Evolutionary conservation across 2,329 filamentous ascomycete genomes (phyloP).

Genomic region (Fusarium anthophilum): DNA sequence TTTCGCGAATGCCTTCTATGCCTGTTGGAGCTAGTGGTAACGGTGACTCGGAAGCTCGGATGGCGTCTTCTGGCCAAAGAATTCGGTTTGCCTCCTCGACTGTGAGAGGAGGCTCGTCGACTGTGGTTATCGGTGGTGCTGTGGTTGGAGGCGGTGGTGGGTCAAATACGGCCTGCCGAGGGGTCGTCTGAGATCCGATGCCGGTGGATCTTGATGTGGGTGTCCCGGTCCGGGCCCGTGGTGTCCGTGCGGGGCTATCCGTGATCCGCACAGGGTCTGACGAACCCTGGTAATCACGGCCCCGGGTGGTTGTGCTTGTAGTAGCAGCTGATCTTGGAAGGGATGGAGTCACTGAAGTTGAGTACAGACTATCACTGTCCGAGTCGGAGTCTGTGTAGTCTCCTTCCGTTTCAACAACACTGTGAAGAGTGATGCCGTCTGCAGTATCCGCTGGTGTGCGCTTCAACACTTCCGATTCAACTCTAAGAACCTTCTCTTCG

Average conservation of each 20-base stretch:
- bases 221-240: slow-evolving; percentile 29
- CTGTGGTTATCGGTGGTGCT: slow-evolving; percentile 15
- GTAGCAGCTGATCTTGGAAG: slow-evolving; percentile 20
- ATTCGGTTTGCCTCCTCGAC: slow-evolving; percentile 53
- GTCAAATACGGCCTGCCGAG: slow-evolving; percentile 25
- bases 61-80: slow-evolving; percentile 49
- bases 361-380: slow-evolving; percentile 39
- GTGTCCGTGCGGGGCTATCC: slow-evolving; percentile 31
- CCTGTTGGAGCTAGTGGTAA: slow-evolving; percentile 10
- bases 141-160: not conserved
- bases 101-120: slow-evolving; percentile 49
- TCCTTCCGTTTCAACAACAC: slow-evolving; percentile 43
- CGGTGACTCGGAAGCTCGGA: slow-evolving; percentile 24
- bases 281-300: slow-evolving; percentile 18
- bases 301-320: slow-evolving; percentile 18
- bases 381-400: slow-evolving; percentile 39
- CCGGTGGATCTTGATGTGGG: slow-evolving; percentile 32
- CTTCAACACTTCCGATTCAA: slow-evolving; percentile 45
- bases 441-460: slow-evolving; percentile 39
- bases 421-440: slow-evolving; percentile 45
- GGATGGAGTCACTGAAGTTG: slow-evolving; percentile 29
- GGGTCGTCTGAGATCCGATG: slow-evolving; percentile 31
- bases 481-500: slow-evolving; percentile 49
- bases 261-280: slow-evolving; percentile 25
- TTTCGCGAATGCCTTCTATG: slow-evolving; percentile 49